These are phyloP conservation scores for Colletotrichum plurivorum DNA, from an alignment of 2,329 filamentous ascomycete species.

Conservation along the genomic window DNA sequence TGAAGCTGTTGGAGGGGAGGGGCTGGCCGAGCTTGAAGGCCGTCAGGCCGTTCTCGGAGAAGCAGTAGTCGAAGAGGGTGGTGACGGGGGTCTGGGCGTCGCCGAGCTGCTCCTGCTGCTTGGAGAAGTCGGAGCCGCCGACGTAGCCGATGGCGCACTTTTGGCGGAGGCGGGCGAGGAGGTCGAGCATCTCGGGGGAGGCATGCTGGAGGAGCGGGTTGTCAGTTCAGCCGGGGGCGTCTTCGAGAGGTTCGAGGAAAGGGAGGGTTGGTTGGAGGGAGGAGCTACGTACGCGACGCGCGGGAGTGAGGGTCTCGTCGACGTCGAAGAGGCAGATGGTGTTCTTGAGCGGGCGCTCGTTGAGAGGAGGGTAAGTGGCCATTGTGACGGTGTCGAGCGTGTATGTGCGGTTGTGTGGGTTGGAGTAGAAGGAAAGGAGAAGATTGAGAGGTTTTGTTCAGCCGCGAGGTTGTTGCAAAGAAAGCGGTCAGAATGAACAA, in stretches of 20 bases:
- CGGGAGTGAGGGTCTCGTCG: slow-evolving; percentile 89
- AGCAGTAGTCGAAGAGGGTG: slow-evolving; percentile 96
- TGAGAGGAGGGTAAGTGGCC: slow-evolving; percentile 76
- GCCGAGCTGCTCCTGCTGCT: slow-evolving; percentile 97
- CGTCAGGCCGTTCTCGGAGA: slow-evolving; percentile 95
- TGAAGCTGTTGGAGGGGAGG: slow-evolving; percentile 87
- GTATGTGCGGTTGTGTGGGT: background rate
- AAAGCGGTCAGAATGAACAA: slow-evolving; percentile 7
- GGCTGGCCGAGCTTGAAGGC: slow-evolving; percentile 86
- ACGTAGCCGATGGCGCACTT: slow-evolving; percentile 93
- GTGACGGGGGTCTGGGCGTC: slow-evolving; percentile 76
- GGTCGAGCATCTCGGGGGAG: slow-evolving; percentile 84
- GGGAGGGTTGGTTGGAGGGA: too few species aligned
- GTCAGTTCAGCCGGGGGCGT: slow-evolving; percentile 40
- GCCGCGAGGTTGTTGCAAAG: background rate
- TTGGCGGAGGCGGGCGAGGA: slow-evolving; percentile 85
- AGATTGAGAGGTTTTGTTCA: background rate
- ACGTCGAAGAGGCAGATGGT: slow-evolving; percentile 98
- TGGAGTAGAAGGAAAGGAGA: too few species aligned
- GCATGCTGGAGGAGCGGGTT: slow-evolving; percentile 65
- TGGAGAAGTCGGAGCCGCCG: slow-evolving; percentile 90
- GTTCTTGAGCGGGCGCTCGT: slow-evolving; percentile 89
- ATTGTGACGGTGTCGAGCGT: slow-evolving; percentile 25
- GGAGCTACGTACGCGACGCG: slow-evolving; percentile 77
- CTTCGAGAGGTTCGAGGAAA: background rate